Base-by-base conservation (phyloP, 2,329 filamentous ascomycete species). In the Falciphora oryzae region DNA sequence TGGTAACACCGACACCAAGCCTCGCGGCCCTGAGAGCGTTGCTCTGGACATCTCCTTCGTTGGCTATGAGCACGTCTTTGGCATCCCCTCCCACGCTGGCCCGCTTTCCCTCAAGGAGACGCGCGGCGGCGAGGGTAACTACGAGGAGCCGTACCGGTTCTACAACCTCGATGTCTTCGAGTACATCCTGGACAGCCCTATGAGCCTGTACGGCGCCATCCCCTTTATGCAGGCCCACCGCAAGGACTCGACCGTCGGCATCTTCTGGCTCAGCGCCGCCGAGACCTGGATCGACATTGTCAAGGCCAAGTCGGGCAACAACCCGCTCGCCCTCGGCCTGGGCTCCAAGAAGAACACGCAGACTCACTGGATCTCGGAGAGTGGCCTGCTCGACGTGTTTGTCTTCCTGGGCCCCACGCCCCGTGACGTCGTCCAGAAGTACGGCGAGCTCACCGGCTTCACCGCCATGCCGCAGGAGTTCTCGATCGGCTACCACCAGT, bases 121-220 rank as follows among this genome's bases (percentile, higher is more conserved):
- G 16, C 89, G 92, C 64, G 95, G 94, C 63, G 93, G 93, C 29
- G 86, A 92, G 27, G 92, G 91, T 67, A 91, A 92, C 71, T 92
- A 95, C 76, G 82, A 84, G 13, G 92, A 99, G 67, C 95, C 95
- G 0, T 99, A 99, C 79, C 87, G 95, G 53, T 78, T 99, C 76
- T 97, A 97, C 80, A 99, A 99, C 76, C 85, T 92, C 38, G 95
- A 99, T 75, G 95, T 99, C 14, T 99, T 99, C 71, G 95, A 99
- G 78, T 99, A 99, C 75, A 89, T 97, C 71, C 85, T 97, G 71
- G 91, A 98, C 76, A 98, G 93, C 76, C 93, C 95, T 0, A 99
- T 99, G 95, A 98, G 95, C 0, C 83, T 99, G 1, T 99, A 99
- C 73, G 95, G 95, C n/a, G 82, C 93, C 10, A 98, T 99, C 70